Evolutionary conservation across 306 rosid genomes (phyloP).

Genomic region (Canavalia gladiata): DNA sequence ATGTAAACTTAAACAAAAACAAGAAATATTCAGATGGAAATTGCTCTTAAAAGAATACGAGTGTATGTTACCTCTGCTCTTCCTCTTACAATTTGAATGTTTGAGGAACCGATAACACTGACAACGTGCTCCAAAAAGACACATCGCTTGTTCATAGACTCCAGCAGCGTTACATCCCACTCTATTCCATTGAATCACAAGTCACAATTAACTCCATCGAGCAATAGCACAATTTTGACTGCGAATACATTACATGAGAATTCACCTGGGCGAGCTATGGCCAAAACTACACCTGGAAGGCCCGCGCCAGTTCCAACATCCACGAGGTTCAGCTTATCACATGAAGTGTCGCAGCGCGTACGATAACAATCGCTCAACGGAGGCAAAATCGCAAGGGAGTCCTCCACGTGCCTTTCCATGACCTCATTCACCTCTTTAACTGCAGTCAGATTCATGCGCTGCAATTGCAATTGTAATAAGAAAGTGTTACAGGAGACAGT

Average conservation of each 20-base stretch:
- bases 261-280: conserved; percentile 90
- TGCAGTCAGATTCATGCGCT: conserved; percentile 91
- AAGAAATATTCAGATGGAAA: background rate
- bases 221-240: conserved; percentile 8
- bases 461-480: conserved; percentile 34
- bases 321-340: conserved; percentile 59
- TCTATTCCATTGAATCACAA: conserved; percentile 55
- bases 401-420: conserved; percentile 95
- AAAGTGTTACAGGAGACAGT: background rate
- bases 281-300: conserved; percentile 87
- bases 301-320: conserved; percentile 97
- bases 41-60: background rate
- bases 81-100: conserved; percentile 85
- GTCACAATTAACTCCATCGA: conserved; percentile 10
- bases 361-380: conserved; percentile 65
- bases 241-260: background rate
- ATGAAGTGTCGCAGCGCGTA: conserved; percentile 49
- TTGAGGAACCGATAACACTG: conserved; percentile 66
- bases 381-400: conserved; percentile 80
- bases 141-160: conserved; percentile 89
- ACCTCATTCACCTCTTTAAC: conserved; percentile 73
- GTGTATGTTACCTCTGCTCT: conserved; percentile 82
- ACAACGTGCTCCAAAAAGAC: conserved; percentile 85
- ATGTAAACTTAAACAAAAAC: conserved; percentile 14
- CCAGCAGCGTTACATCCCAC: conserved; percentile 85